phyloP scores from a whole-genome alignment of 208 protist genomes.

The Phytomonas sp. region DNA sequence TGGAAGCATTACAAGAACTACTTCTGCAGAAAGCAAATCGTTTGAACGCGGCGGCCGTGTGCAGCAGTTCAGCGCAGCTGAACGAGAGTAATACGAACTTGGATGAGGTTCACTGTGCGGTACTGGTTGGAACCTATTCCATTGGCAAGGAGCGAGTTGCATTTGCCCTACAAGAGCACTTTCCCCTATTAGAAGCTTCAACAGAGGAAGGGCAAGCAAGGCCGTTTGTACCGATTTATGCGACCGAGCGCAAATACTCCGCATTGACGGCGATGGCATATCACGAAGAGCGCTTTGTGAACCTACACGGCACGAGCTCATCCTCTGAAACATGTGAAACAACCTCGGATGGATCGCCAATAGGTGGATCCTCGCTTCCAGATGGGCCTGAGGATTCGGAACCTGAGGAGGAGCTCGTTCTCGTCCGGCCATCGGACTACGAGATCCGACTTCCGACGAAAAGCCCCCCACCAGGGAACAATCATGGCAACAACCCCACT shows the following conservation, averaged over 20 bases:
- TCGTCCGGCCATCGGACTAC: not conserved
- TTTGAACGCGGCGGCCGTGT: not conserved
- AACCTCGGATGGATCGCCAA: not conserved
- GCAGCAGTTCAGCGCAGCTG: not conserved
- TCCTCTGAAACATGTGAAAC: not conserved
- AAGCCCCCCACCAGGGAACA: not conserved
- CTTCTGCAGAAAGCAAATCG: slow-evolving; percentile 12
- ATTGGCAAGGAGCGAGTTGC: slow-evolving; percentile 89
- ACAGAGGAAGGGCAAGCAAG: not conserved
- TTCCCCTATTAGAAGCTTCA: slow-evolving; percentile 12
- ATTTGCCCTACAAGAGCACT: slow-evolving; percentile 62
- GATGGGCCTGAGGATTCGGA: not conserved
- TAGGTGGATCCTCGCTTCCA: not conserved
- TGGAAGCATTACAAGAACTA: slow-evolving; percentile 30
- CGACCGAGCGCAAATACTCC: slow-evolving; percentile 21
- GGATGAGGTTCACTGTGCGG: slow-evolving; percentile 29
- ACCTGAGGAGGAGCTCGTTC: not conserved
- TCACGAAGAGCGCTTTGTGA: slow-evolving; percentile 6
- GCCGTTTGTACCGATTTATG: slow-evolving; percentile 27
- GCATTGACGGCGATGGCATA: slow-evolving; percentile 3
- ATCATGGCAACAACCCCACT: not conserved
- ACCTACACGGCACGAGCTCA: not conserved
- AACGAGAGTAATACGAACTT: not conserved
- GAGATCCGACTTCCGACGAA: not conserved
- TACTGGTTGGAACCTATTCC: slow-evolving; percentile 86